Evolutionary conservation across 495 filamentous ascomycete species (phyloP).

Genomic region (Talaromyces thailandensis): DNA sequence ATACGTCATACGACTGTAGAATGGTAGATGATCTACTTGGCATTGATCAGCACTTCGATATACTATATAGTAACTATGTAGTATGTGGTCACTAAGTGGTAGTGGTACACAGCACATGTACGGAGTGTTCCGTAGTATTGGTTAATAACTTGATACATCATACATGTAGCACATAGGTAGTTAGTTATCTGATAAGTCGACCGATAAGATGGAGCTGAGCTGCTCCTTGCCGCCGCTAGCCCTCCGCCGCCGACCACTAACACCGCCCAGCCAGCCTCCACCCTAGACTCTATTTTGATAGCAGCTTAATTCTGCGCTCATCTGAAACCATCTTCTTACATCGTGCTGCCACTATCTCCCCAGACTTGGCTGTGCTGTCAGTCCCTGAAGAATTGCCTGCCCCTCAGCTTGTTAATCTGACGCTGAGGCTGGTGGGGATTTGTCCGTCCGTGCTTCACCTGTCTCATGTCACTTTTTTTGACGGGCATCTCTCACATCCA

Average conservation of each 20-base stretch:
- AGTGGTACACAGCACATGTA: not conserved
- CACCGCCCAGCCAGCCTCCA: not conserved
- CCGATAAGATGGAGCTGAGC: not conserved
- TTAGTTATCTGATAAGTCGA: not conserved
- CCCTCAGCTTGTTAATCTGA: not conserved
- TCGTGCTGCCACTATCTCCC: not conserved
- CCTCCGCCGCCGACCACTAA: not conserved
- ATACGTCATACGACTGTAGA: no score
- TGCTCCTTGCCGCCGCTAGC: not conserved
- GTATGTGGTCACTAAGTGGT: no score
- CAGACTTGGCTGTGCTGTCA: not conserved
- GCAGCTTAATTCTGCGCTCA: not conserved
- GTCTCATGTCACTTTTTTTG: not conserved
- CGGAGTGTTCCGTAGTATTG: not conserved
- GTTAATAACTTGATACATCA: no score
- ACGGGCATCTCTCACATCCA: not conserved
- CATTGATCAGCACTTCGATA: no score
- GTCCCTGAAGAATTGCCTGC: not conserved
- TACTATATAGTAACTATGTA: no score
- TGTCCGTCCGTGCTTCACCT: not conserved
- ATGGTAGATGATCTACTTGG: no score
- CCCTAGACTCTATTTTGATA: not conserved
- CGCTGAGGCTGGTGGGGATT: not conserved
- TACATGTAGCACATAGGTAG: not conserved
- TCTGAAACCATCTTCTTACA: conserved; percentile 1